Evolutionary conservation across 2,329 filamentous ascomycete species (phyloP).

Genomic region (Didymella pomorum): DNA sequence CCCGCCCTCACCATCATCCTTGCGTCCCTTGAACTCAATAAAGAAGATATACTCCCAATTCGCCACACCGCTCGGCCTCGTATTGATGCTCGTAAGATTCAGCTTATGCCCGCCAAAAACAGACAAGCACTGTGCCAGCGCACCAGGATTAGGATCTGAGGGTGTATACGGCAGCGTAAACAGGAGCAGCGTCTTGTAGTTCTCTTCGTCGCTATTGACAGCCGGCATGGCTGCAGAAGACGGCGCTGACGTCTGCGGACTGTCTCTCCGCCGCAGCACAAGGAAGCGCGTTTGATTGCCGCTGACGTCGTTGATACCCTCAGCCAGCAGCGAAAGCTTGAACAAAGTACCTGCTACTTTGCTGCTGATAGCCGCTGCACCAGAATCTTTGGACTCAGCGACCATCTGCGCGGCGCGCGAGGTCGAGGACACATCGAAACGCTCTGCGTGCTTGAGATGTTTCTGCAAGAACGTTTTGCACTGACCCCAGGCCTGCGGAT

Average conservation of each 20-base stretch:
- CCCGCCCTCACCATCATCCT: slow-evolving; percentile 63
- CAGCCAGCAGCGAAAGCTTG: slow-evolving; percentile 72
- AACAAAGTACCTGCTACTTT: slow-evolving; percentile 74
- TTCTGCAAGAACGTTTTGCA: slow-evolving; percentile 77
- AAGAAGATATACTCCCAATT: slow-evolving; percentile 96
- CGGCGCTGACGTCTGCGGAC: slow-evolving; percentile 7
- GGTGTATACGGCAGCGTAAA: slow-evolving; percentile 85
- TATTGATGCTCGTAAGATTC: slow-evolving; percentile 91
- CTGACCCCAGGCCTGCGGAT: slow-evolving; percentile 95
- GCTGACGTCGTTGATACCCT: slow-evolving; percentile 73
- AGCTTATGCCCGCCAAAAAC: slow-evolving; percentile 77
- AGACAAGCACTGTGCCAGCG: slow-evolving; percentile 79
- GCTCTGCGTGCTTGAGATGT: slow-evolving; percentile 76
- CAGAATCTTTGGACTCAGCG: slow-evolving; percentile 67
- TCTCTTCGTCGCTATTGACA: not conserved
- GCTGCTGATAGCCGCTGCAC: slow-evolving; percentile 80
- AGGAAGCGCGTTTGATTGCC: slow-evolving; percentile 86
- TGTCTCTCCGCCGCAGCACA: slow-evolving; percentile 59
- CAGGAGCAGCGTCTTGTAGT: slow-evolving; percentile 73
- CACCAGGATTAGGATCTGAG: slow-evolving; percentile 78
- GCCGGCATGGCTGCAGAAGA: not conserved
- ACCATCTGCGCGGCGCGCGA: slow-evolving; percentile 81
- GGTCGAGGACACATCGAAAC: slow-evolving; percentile 84
- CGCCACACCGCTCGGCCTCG: slow-evolving; percentile 74
- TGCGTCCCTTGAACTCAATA: slow-evolving; percentile 81